These are phyloP conservation scores for Trichoderma afroharzianum DNA, from an alignment of 2,329 filamentous ascomycete species.

Conservation along the genomic window DNA sequence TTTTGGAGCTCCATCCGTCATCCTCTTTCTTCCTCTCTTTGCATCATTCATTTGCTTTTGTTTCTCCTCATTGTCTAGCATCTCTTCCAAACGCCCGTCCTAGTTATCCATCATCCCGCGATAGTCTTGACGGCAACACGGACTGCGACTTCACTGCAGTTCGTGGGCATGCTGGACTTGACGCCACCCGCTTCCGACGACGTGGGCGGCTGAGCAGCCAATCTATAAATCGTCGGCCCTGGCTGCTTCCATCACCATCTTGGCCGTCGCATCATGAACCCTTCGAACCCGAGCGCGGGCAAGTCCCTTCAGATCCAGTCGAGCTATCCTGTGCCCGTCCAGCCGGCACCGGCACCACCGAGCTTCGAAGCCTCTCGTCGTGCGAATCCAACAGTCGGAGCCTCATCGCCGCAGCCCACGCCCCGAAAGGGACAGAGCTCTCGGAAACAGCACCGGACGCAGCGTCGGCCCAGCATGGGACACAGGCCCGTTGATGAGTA, in stretches of 20 bases:
- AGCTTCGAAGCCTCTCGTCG: slow-evolving; percentile 52
- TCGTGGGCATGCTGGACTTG: slow-evolving; percentile 17
- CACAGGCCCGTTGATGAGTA: slow-evolving; percentile 61
- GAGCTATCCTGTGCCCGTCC: slow-evolving; percentile 39
- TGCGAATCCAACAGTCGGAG: slow-evolving; percentile 33
- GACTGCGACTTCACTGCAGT: not conserved
- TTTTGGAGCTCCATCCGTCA: slow-evolving; percentile 23
- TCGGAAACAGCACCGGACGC: slow-evolving; percentile 80
- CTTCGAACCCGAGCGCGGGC: slow-evolving; percentile 37
- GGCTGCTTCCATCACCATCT: not conserved
- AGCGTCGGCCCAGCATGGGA: slow-evolving; percentile 61
- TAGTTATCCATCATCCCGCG: not conserved
- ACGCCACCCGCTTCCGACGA: not conserved
- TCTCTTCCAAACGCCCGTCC: not conserved
- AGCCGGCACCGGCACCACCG: slow-evolving; percentile 41
- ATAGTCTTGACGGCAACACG: not conserved
- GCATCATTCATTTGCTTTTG: not conserved
- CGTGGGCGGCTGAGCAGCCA: slow-evolving; percentile 5
- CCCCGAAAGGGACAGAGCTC: slow-evolving; percentile 72
- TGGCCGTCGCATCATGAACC: slow-evolving; percentile 30
- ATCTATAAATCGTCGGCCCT: not conserved
- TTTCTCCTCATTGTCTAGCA: not conserved
- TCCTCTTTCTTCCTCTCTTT: slow-evolving; percentile 14
- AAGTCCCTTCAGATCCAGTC: slow-evolving; percentile 49
- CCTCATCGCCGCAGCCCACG: slow-evolving; percentile 33